These are phyloP conservation scores for Cerrena zonata DNA, from an alignment of 1,284 basidiomycete species.

Conservation along the genomic window DNA sequence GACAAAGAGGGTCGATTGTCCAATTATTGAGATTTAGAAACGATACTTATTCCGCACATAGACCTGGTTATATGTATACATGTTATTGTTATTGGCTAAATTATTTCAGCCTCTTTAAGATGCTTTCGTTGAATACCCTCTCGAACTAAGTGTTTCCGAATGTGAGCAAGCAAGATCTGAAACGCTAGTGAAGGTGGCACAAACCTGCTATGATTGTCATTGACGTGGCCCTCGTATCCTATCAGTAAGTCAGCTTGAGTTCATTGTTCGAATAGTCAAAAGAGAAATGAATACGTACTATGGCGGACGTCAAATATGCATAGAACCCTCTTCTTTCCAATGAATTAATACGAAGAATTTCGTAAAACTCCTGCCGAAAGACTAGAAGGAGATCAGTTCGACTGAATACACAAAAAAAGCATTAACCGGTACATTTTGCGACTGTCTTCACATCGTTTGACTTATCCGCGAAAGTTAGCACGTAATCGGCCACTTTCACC, in stretches of 20 bases:
- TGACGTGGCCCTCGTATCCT: conserved; percentile 31
- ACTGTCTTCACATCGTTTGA: conserved; percentile 32
- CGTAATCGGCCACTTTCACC: conserved; percentile 51
- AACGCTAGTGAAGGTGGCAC: too few species aligned
- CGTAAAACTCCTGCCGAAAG: conserved; percentile 28
- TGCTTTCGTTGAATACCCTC: conserved; percentile 29
- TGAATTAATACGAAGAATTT: conserved; percentile 24
- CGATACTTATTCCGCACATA: too few species aligned
- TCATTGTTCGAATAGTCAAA: too few species aligned
- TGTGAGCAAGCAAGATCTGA: too few species aligned
- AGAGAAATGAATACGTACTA: conserved; percentile 18
- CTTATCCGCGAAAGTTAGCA: conserved; percentile 36
- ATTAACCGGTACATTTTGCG: conserved; percentile 27
- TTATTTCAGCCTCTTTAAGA: conserved; percentile 26
- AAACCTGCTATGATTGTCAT: conserved; percentile 25
- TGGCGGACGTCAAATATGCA: conserved; percentile 27
- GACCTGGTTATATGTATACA: too few species aligned
- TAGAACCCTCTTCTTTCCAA: conserved; percentile 24
- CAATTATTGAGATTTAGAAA: too few species aligned
- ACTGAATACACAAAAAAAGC: neutral
- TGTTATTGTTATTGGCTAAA: too few species aligned
- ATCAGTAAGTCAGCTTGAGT: neutral
- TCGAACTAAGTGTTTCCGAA: conserved; percentile 21
- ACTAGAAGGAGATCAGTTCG: conserved; percentile 13
- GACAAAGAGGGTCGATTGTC: too few species aligned